A percentile compares a stretch with the other conserved stretches of the same genome.
Evolutionary conservation across 2,329 filamentous ascomycete species (phyloP).

Genomic region (Hypoxylon sp.): DNA sequence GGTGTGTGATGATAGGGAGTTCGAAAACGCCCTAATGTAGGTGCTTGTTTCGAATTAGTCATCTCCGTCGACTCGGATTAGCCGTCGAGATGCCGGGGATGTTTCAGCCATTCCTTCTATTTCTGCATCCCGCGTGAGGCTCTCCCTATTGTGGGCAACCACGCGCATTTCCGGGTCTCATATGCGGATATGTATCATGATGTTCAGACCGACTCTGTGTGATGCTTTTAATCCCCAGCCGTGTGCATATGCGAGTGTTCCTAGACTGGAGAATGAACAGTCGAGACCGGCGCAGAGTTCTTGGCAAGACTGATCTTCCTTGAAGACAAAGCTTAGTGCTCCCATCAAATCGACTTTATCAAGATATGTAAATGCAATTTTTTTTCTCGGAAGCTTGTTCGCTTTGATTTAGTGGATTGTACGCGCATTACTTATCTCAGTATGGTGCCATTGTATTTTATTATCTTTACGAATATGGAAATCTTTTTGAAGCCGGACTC

Average conservation of each 20-base stretch:
- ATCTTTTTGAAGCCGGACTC: constrained; percentile 20
- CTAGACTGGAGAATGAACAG: constrained; percentile 17
- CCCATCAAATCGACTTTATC: constrained; percentile 19
- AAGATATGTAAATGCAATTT: constrained; percentile 2
- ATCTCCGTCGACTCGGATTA: constrained; percentile 44
- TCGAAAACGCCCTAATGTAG: constrained; percentile 44
- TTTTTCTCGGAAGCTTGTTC: constrained; percentile 15
- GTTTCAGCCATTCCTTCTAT: constrained; percentile 44
- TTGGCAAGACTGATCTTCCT: constrained; percentile 35
- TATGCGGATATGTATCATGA: constrained; percentile 34
- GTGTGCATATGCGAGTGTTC: constrained; percentile 35
- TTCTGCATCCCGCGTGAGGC: constrained; percentile 40
- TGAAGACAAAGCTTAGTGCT: constrained; percentile 26
- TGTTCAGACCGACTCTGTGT: constrained; percentile 30
- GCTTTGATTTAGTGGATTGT: constrained; percentile 20
- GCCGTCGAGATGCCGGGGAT: constrained; percentile 40
- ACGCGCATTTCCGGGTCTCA: constrained; percentile 29
- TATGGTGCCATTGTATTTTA: constrained; percentile 2
- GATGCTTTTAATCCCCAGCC: constrained; percentile 26
- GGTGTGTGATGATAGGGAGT: constrained; percentile 35
- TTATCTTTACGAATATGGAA: constrained; percentile 21
- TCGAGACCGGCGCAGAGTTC: constrained; percentile 30
- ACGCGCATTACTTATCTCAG: constrained; percentile 3
- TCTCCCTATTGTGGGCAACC: constrained; percentile 35
- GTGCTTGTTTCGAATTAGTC: constrained; percentile 45